These are phyloP conservation scores for Borovskyia barvae DNA, from an alignment of 208 protist genomes.

Conservation along the genomic window DNA sequence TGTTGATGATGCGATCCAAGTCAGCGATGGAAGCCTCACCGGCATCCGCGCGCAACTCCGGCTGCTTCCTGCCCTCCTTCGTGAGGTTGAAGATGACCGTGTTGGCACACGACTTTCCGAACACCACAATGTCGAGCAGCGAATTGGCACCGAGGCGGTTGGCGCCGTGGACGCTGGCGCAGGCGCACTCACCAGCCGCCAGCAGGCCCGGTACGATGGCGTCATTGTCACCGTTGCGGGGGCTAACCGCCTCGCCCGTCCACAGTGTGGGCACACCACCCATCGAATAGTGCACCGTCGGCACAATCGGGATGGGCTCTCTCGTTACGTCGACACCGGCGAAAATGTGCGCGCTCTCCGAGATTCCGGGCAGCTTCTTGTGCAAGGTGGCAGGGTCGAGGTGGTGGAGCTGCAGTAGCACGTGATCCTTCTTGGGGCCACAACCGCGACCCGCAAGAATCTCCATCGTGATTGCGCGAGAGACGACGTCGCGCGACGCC, in stretches of 20 bases:
- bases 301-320: constrained; percentile 98
- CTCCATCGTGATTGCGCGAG: constrained; percentile 98
- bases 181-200: constrained; percentile 97
- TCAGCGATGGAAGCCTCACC: constrained; percentile 95
- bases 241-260: constrained; percentile 91
- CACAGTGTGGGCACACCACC: constrained; percentile 91
- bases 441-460: constrained; percentile 93
- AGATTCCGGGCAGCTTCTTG: constrained; percentile 98
- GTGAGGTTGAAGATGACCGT: constrained; percentile 93
- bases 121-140: constrained; percentile 99
- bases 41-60: constrained; percentile 76
- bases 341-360: constrained; percentile 98
- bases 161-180: constrained; percentile 98
- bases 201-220: constrained; percentile 96
- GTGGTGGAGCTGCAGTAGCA: constrained; percentile 98
- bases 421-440: constrained; percentile 96
- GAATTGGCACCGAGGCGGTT: constrained; percentile 99
- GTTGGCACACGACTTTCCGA: constrained; percentile 96
- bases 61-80: constrained; percentile 88
- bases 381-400: constrained; percentile 93
- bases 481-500: constrained; percentile 99
- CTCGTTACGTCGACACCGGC: constrained; percentile 99
- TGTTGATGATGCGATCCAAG: constrained; percentile 94
- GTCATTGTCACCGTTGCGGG: constrained; percentile 90
- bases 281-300: constrained; percentile 99